A percentile compares a stretch with the other conserved stretches of the same genome.
phyloP scores from a whole-genome alignment of 257 asterid genomes.

The Solanum bukasovii region DNA sequence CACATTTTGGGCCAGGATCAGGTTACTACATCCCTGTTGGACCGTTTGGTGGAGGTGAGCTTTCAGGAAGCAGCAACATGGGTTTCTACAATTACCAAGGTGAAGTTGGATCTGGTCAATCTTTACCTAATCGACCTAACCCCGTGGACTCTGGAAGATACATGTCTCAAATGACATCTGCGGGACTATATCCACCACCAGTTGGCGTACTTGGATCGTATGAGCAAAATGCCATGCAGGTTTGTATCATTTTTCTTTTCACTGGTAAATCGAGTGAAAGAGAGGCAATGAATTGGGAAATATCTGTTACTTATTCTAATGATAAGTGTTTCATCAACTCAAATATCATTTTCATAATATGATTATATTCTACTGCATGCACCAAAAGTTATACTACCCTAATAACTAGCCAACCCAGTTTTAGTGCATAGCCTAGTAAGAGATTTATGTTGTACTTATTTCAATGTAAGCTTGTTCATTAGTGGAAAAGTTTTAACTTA shows the following conservation, averaged over 20 bases:
- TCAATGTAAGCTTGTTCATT: neutral
- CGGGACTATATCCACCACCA: conserved; percentile 73
- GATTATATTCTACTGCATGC: neutral
- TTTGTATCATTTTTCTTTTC: conserved; percentile 21
- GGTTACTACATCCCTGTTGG: conserved; percentile 87
- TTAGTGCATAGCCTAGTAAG: neutral
- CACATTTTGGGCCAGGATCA: conserved; percentile 67
- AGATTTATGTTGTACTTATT: neutral
- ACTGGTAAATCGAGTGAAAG: neutral
- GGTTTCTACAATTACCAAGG: conserved; percentile 75
- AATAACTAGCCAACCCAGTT: neutral
- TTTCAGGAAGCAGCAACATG: conserved; percentile 61
- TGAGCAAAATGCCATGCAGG: conserved; percentile 90
- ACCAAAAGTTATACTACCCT: neutral
- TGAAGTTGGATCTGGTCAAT: conserved; percentile 70
- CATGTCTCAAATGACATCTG: conserved; percentile 73
- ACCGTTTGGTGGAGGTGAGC: conserved; percentile 70
- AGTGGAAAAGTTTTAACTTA: neutral
- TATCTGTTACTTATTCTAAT: neutral
- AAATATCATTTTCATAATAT: neutral
- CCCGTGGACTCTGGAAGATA: conserved; percentile 64
- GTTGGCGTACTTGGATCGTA: conserved; percentile 87
- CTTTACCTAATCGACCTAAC: conserved; percentile 47
- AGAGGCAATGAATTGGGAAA: neutral
- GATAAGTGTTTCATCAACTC: neutral